Evolutionary conservation across 2,329 filamentous ascomycete genomes (phyloP), one percentile per base, ranked within the genome.

Genomic region (Scorias spongiosa): DNA sequence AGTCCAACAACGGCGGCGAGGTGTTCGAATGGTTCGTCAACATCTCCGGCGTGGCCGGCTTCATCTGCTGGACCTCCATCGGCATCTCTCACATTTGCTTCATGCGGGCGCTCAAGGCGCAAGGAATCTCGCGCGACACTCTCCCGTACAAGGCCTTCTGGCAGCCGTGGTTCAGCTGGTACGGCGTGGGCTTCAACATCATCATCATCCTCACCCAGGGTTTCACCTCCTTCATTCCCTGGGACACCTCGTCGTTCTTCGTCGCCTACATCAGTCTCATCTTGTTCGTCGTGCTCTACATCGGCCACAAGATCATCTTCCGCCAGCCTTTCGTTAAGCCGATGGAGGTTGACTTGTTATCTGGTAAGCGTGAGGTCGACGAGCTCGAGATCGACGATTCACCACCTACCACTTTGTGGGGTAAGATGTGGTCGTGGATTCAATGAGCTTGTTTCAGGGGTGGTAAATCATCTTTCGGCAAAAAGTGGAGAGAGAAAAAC

Each of bases 191-290:
- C 4, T 51, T 75, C 17, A 66, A 72, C n/a, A 57, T 60, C 15
- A 50, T 70, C 5, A 62, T 75, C 39, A 68, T 75, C 42, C 49
- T 77, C 18, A 75, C 76, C 44, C 69, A 76, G 38, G 73, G 75
- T 12, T 76, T 75, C 45, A 67, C 75, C 46, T 61, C 68, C 17
- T 75, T 78, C 49, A 62, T 66, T 46, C 71, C 72, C 8, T 75
- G 67, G 50, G 65, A 58, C 34, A 60, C 63, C 0, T 61, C 68
- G 8, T 63, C 63, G 37, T 76, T 76, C 56, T 51, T 76, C 42
- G 71, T 71, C 2, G 64, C 63, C n/a, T 76, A 76, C 57, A 73
- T 76, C 52, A 69, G 65, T 8, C 59, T 75, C 26, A 66, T 67
- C 5, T 74, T 74, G 51, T 72, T 71, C 42, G 53, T 70, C 34